Base-by-base conservation (phyloP, 2,329 filamentous ascomycete genomes). In the Fusarium austroafricanum region DNA sequence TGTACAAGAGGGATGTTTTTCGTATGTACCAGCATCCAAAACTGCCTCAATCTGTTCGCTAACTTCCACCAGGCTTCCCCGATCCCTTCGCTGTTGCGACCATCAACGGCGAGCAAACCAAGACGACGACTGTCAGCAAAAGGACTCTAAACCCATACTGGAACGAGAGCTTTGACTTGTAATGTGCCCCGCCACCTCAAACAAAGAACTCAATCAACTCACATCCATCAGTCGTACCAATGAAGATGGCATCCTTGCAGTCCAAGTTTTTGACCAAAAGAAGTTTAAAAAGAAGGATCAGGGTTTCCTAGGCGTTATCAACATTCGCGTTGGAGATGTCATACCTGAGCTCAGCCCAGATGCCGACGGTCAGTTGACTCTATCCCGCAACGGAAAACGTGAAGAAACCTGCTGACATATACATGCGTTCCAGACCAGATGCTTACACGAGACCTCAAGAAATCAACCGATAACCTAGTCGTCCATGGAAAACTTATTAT, bases 281-380 rank as follows among this genome's bases (percentile, higher is more conserved):
- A 99, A 99, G 83, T 99, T 99, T 84, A 99, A 99, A 86, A 99
- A 99, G 89, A 99, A 98, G 93, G 96, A 99, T 74, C 96, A 99
- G 79, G 96, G 96, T 10, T 99, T 99, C 77, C 86, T 99, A 9
- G 96, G 96, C 59, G 96, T 99, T 55, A 97, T 99, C 76, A 99
- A 99, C 79, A 92, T 99, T 74, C 91, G 94, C 61, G 91, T 99
- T 71, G 96, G 96, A 74, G 94, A 96, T 84, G 92, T 96, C 38
- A 93, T 99, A 73, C 77, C 78, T 28, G 95, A 97, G 78, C 84
- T 99, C 70, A 90, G 92, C 67, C 89, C 93, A 60, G 94, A 94
- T 59, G 92, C 93, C 68, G 96, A 98, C 83, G 95, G 96, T 98
- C 86, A 76, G 86, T 83, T 61, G 57, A 49, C 57, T 52, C 38